A percentile compares a stretch with the other conserved stretches of the same genome.
phyloP scores from a whole-genome alignment of 75 land plant species.

The Pinus tabuliformis region DNA sequence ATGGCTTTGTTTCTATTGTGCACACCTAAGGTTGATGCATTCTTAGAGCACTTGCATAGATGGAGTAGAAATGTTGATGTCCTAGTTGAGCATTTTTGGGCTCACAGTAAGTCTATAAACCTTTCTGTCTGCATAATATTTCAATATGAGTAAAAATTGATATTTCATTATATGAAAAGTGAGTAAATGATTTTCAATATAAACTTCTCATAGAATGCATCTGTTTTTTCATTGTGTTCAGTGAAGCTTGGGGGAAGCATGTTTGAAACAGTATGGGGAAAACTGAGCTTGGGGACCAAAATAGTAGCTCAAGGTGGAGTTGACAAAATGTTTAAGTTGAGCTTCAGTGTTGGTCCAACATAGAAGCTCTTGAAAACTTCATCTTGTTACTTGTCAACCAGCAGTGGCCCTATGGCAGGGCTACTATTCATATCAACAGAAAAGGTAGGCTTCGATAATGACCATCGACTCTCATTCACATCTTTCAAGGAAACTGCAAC shows the following conservation, averaged over 20 bases:
- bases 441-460: conserved; percentile 60
- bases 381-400: conserved; percentile 62
- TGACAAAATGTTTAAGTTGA: conserved; percentile 39
- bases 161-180: no score
- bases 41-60: not conserved
- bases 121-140: not conserved
- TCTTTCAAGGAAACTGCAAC: conserved; percentile 16
- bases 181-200: no score
- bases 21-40: conserved; percentile 2
- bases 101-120: not conserved
- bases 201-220: conserved; percentile 4
- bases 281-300: conserved; percentile 54
- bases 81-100: conserved; percentile 3
- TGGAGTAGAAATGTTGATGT: not conserved
- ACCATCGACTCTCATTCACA: conserved; percentile 33
- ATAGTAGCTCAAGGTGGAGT: conserved; percentile 52
- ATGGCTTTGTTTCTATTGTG: not conserved
- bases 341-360: conserved; percentile 28
- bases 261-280: conserved; percentile 52
- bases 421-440: conserved; percentile 60
- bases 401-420: conserved; percentile 62
- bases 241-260: conserved; percentile 38
- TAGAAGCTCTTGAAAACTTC: conserved; percentile 56
- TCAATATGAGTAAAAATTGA: no score
- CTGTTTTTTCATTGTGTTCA: not conserved